Evolutionary conservation across 2,329 filamentous ascomycete genomes (phyloP).

Genomic region (Claviceps sp.): DNA sequence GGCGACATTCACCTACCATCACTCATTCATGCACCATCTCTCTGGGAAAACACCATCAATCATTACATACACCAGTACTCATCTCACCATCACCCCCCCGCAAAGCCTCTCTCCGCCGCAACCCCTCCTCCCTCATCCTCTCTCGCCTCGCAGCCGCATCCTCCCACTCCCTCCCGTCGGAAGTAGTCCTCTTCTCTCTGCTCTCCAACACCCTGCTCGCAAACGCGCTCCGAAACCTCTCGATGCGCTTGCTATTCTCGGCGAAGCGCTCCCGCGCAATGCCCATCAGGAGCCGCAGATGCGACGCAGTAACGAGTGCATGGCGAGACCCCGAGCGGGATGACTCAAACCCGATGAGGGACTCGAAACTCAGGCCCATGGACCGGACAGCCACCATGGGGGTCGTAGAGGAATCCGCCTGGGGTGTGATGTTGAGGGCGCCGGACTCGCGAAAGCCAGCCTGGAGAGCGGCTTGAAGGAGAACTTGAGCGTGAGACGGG

Average conservation of each 20-base stretch:
- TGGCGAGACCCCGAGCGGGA: conserved; percentile 20
- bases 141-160: conserved; percentile 36
- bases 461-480: conserved; percentile 62
- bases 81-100: conserved; percentile 9
- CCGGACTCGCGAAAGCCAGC: conserved; percentile 88
- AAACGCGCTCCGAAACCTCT: conserved; percentile 46
- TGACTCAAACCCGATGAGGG: conserved; percentile 51
- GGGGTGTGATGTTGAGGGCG: conserved; percentile 48
- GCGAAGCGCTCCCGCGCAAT: conserved; percentile 64
- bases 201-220: conserved; percentile 15
- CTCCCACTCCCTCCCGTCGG: conserved; percentile 38
- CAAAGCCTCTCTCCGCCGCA: conserved; percentile 37
- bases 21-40: too few species aligned
- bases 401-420: conserved; percentile 23
- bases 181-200: conserved; percentile 13
- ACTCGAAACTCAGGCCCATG: conserved; percentile 70
- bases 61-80: too few species aligned
- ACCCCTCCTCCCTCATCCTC: conserved; percentile 44
- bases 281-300: conserved; percentile 52
- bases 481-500: conserved; percentile 55
- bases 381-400: conserved; percentile 80
- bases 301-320: conserved; percentile 48
- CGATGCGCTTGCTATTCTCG: conserved; percentile 55
- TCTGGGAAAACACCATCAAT: too few species aligned
- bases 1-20: too few species aligned